These are phyloP conservation scores for Pichia sp. DNA, from an alignment of 1,139 yeast species.

Conservation along the genomic window DNA sequence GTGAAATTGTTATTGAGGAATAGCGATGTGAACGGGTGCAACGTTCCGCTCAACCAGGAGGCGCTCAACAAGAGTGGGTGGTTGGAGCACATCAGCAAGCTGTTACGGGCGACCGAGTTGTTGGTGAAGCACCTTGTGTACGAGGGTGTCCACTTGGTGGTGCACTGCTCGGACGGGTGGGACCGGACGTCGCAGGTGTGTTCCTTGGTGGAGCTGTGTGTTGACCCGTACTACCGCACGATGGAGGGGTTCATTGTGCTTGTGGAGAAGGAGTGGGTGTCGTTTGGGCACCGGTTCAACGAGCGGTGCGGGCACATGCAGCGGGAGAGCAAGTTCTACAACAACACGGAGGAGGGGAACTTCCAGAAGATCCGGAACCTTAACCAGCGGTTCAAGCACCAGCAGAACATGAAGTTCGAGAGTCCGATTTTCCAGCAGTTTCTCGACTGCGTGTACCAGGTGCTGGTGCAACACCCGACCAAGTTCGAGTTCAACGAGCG, in stretches of 20 bases:
- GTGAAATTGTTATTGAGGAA: constrained; percentile 61
- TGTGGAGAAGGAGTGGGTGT: constrained; percentile 91
- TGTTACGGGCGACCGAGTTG: constrained; percentile 73
- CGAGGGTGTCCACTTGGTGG: constrained; percentile 74
- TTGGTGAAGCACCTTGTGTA: constrained; percentile 75
- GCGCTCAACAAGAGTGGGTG: constrained; percentile 66
- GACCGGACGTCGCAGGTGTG: constrained; percentile 90
- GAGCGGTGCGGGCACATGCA: constrained; percentile 75
- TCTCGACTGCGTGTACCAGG: constrained; percentile 81
- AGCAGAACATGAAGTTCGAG: constrained; percentile 47
- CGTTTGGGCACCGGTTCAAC: constrained; percentile 87
- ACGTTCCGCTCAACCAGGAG: constrained; percentile 38
- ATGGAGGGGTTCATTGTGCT: constrained; percentile 79
- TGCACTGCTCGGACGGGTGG: constrained; percentile 99
- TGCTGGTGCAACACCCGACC: constrained; percentile 63
- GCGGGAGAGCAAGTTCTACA: constrained; percentile 37
- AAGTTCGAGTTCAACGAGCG: constrained; percentile 86
- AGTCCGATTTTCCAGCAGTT: constrained; percentile 95
- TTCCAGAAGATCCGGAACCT: constrained; percentile 32
- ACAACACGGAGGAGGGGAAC: constrained; percentile 29
- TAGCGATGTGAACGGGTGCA: constrained; percentile 46
- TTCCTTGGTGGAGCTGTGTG: constrained; percentile 76
- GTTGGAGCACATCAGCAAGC: constrained; percentile 66
- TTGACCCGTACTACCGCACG: constrained; percentile 89
- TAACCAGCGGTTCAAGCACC: constrained; percentile 38